Evolutionary conservation across 2,329 filamentous ascomycete genomes (phyloP).

Genomic region (Microcera coccophila): DNA sequence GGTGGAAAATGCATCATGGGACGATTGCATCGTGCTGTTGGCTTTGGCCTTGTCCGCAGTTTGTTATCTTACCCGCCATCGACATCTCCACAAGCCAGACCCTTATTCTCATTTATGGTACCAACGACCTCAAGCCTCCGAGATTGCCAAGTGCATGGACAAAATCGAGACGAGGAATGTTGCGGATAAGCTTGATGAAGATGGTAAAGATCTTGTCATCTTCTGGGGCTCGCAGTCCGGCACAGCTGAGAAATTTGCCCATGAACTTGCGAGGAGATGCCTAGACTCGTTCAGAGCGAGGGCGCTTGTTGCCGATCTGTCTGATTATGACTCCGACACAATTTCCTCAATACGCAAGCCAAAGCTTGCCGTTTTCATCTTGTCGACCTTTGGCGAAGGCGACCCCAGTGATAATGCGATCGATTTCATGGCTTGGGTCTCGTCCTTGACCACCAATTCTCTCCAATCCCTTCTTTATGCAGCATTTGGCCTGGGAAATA

Average conservation of each 20-base stretch:
- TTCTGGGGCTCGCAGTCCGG: constrained; percentile 97
- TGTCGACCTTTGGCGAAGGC: constrained; percentile 39
- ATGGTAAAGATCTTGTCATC: constrained; percentile 77
- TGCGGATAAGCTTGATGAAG: constrained; percentile 32
- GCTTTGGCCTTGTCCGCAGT: too few relatives aligned
- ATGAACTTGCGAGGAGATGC: constrained; percentile 82
- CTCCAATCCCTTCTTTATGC: constrained; percentile 29
- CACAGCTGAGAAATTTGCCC: constrained; percentile 88
- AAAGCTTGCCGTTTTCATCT: constrained; percentile 34
- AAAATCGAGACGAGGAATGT: constrained; percentile 44
- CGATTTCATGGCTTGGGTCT: constrained; percentile 29
- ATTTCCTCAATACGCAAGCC: constrained; percentile 26
- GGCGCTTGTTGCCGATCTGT: constrained; percentile 68
- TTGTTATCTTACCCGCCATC: too few relatives aligned
- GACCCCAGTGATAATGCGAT: constrained; percentile 38
- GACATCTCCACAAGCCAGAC: too few relatives aligned
- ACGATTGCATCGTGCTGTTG: too few relatives aligned
- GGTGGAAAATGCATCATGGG: too few relatives aligned
- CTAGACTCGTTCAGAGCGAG: constrained; percentile 83
- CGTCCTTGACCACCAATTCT: constrained; percentile 13
- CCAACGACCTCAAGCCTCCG: constrained; percentile 41
- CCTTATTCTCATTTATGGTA: constrained; percentile 47
- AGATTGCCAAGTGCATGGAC: constrained; percentile 7
- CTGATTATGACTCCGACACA: constrained; percentile 43
- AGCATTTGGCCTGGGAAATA: constrained; percentile 39